A percentile compares a stretch with the other conserved stretches of the same genome.
Conservation (phyloP, 164 flowering plant genomes). For the Kingdonia uniflora region DNA sequence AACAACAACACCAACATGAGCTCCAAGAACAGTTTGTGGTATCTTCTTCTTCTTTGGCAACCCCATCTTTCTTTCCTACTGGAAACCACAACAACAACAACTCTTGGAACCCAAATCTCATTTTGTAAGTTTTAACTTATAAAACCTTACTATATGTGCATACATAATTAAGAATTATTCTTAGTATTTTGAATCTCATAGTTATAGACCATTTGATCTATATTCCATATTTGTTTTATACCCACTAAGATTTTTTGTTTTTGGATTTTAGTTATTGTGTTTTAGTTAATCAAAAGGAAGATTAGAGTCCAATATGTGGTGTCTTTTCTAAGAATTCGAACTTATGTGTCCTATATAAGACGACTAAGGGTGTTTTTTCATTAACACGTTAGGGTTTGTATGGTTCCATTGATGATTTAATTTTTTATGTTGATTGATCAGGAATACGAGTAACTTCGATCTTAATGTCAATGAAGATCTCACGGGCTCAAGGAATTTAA, state of each 20-base stretch:
- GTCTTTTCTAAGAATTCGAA: no score
- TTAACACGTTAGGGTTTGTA: no score
- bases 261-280: no score
- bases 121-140: constrained; percentile 35
- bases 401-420: no score
- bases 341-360: no score
- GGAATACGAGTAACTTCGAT: constrained; percentile 14
- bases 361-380: no score
- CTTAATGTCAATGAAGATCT: constrained; percentile 10
- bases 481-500: constrained; percentile 17
- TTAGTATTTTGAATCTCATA: constrained; percentile 4
- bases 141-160: neutral
- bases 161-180: constrained; percentile 1
- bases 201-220: no score
- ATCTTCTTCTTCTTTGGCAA: constrained; percentile 37
- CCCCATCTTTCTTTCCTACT: constrained; percentile 30
- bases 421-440: constrained; percentile 6
- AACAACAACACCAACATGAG: constrained; percentile 28
- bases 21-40: constrained; percentile 40
- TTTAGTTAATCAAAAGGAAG: no score
- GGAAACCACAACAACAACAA: constrained; percentile 21
- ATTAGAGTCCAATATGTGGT: no score
- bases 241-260: no score
- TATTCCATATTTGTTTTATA: no score
- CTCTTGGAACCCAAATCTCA: constrained; percentile 40